Evolutionary conservation across 2,329 filamentous ascomycete species (phyloP).

Genomic region (Didymosphaeria variabile): DNA sequence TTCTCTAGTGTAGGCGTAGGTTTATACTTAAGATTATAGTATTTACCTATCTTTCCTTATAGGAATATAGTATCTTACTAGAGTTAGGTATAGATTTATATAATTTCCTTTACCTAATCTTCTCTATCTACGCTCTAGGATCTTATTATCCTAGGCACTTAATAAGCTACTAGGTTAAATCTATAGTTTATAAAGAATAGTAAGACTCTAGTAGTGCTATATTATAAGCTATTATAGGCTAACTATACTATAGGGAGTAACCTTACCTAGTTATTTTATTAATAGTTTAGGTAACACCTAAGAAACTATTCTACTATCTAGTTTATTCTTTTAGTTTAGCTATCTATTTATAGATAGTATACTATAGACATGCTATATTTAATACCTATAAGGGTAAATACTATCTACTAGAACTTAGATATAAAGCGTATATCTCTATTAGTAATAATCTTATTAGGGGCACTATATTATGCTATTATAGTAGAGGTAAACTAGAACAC

Average conservation of each 20-base stretch:
- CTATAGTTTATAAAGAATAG: slow-evolving; percentile 14
- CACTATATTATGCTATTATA: too few species aligned
- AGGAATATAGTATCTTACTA: background rate
- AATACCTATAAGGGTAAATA: background rate
- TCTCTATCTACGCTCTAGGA: slow-evolving; percentile 8
- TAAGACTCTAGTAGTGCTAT: slow-evolving; percentile 6
- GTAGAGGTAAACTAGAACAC: too few species aligned
- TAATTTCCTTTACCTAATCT: slow-evolving; percentile 7
- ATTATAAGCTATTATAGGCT: slow-evolving; percentile 15
- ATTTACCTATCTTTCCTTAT: slow-evolving; percentile 11
- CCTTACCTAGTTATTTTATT: slow-evolving; percentile 12
- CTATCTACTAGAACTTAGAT: background rate
- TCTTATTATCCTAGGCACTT: background rate
- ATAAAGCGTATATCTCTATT: background rate
- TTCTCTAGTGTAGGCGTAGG: slow-evolving; percentile 5
- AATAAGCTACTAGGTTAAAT: slow-evolving; percentile 2
- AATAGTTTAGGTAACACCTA: slow-evolving; percentile 1
- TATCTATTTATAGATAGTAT: slow-evolving; percentile 6
- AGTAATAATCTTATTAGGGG: slow-evolving; percentile 11
- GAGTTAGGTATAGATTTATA: background rate
- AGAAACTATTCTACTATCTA: slow-evolving; percentile 8
- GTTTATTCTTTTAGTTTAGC: slow-evolving; percentile 5
- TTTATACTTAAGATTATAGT: slow-evolving; percentile 20
- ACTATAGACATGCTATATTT: slow-evolving; percentile 8
- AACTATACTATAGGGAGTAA: slow-evolving; percentile 4